Base-by-base conservation (phyloP, 2,329 filamentous ascomycete genomes). In the Ophiosphaerella herpotricha region DNA sequence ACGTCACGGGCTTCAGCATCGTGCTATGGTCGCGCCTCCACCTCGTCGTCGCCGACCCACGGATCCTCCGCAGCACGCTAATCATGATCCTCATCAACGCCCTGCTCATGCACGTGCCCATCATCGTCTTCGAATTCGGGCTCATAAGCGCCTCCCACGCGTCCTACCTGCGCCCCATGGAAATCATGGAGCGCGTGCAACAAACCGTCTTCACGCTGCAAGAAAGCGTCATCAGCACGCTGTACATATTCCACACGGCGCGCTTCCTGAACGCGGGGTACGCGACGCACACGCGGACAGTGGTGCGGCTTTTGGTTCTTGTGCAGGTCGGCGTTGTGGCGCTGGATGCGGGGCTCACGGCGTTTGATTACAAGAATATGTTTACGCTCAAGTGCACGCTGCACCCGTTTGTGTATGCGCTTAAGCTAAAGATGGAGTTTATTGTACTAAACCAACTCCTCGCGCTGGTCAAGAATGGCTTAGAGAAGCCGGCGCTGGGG, bases 21-120 rank as follows among this genome's bases (percentile, higher is more conserved):
- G 83, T 85, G 1, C 70, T 86, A 0, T 86, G 81, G 68, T 85
- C 82, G 1, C 75, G 83, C 4, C 73, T 86, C 0, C 81, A 85
- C 57, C 72, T 86, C 1, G 75, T 86, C 7, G 64, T 83, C 8
- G 75, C 75, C 5, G 78, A 82, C 39, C 67, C 74, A 7, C 26
- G 29, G 0, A 66, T 77, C 3, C 71, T 85, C 1, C 74, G 72
- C 2, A 64, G 73, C 2, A 76, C 83, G 2, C 69, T 84, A 1
- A 70, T 59, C 33, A 82, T 85, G 77, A 85, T 86, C 48, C 72
- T 83, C 21, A 55, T 74, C 42, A 77, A 83, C 55, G 74, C 74
- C 16, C 55, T 85, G 32, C 48, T 82, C 12, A 67, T 81, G 36
- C 80, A 85, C 54, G 66, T 80, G 0, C 76, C 80, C 0, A 79